Evolutionary conservation across 1,284 basidiomycete species (phyloP).

Genomic region (Abortiporus biennis): DNA sequence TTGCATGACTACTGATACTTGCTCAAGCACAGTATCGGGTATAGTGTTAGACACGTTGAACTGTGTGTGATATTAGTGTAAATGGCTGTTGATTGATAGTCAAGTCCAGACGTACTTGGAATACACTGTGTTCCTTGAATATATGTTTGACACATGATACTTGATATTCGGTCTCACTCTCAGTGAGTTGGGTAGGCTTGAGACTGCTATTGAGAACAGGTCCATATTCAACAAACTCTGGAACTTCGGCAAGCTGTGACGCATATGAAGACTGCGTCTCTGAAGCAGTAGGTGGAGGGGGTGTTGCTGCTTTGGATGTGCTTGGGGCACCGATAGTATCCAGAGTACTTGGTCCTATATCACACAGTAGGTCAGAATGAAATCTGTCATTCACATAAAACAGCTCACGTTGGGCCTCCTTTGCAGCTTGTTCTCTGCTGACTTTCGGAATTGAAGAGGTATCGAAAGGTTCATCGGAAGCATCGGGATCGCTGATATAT

Average conservation of each 20-base stretch:
- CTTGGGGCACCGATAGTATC: slow-evolving; percentile 76
- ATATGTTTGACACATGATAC: slow-evolving; percentile 96
- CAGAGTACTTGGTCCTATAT: slow-evolving; percentile 71
- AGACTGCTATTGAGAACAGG: slow-evolving; percentile 82
- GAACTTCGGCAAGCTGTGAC: slow-evolving; percentile 80
- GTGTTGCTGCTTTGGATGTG: slow-evolving; percentile 52
- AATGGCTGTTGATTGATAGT: background rate
- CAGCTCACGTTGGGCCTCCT: slow-evolving; percentile 74
- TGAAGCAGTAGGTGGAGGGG: slow-evolving; percentile 66
- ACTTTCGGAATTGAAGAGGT: slow-evolving; percentile 82
- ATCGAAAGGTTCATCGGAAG: slow-evolving; percentile 72
- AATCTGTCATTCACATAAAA: background rate
- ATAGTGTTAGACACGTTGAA: slow-evolving; percentile 99
- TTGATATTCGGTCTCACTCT: slow-evolving; percentile 97
- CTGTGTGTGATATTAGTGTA: slow-evolving; percentile 33
- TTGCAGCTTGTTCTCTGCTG: slow-evolving; percentile 83
- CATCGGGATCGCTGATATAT: slow-evolving; percentile 80
- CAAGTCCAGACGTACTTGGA: slow-evolving; percentile 60
- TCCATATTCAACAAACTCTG: slow-evolving; percentile 86
- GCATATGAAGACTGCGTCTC: slow-evolving; percentile 85
- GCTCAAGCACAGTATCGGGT: slow-evolving; percentile 94
- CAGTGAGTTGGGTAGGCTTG: slow-evolving; percentile 83
- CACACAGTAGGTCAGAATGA: slow-evolving; percentile 11
- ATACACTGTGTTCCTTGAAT: slow-evolving; percentile 93
- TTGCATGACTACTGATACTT: slow-evolving; percentile 92